A percentile compares a stretch with the other conserved stretches of the same genome.
Conservation (phyloP, 2,329 filamentous ascomycete genomes). For the Lachnellula cervina region DNA sequence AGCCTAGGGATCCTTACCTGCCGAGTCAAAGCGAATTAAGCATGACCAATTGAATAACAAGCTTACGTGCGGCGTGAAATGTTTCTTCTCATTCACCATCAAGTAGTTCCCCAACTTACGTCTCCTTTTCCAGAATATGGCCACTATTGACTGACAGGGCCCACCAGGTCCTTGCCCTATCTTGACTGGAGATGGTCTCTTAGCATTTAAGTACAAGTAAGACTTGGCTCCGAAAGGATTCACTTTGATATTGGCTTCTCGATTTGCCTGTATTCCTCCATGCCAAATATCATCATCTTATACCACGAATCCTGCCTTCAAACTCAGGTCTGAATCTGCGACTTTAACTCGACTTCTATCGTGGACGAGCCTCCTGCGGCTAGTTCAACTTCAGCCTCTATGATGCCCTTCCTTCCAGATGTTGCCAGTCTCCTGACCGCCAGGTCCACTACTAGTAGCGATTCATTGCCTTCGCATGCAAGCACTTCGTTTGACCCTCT, state of each 20-base stretch:
- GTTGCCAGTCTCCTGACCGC: background rate
- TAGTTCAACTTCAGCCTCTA: background rate
- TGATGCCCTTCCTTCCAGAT: background rate
- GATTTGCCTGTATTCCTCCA: background rate
- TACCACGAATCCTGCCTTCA: background rate
- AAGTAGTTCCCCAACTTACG: background rate
- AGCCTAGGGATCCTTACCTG: background rate
- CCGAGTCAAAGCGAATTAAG: background rate
- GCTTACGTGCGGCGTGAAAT: background rate
- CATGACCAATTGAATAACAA: background rate
- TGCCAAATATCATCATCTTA: background rate
- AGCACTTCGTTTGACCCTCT: slow-evolving; percentile 74
- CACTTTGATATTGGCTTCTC: background rate
- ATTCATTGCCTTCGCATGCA: background rate
- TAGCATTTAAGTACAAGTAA: background rate
- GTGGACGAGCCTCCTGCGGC: background rate
- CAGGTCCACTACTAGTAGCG: background rate
- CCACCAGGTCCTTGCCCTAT: background rate
- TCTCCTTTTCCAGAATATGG: background rate
- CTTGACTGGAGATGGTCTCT: background rate
- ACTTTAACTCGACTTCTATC: background rate
- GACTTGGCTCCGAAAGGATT: too few relatives aligned
- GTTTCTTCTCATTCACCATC: background rate
- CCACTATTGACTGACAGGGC: too few relatives aligned
- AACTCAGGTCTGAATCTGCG: background rate